Evolutionary conservation across 345 rosid species (phyloP).

Genomic region (Eucalyptus erythrocorys): DNA sequence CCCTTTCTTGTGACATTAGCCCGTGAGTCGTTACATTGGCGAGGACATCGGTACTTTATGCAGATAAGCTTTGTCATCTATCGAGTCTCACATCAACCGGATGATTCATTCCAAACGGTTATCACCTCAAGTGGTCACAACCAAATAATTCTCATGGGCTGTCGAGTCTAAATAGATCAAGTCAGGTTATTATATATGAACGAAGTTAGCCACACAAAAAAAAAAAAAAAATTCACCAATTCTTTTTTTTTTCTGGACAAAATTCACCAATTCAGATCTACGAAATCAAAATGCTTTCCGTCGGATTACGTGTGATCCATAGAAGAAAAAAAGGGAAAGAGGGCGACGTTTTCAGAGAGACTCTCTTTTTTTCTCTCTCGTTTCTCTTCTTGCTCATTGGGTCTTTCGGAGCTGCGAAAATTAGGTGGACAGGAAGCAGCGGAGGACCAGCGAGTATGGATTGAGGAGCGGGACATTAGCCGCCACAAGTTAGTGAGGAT

Average conservation of each 20-base stretch:
- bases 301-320: not conserved
- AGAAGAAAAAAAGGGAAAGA: not conserved
- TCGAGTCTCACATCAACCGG: not conserved
- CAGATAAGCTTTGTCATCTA: fast-evolving
- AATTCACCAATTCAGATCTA: not conserved
- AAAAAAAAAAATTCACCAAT: not conserved
- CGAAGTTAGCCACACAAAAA: too few relatives aligned
- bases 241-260: too few relatives aligned
- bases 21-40: too few relatives aligned
- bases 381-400: not conserved
- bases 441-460: not conserved
- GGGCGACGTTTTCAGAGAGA: not conserved
- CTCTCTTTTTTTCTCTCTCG: too few relatives aligned
- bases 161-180: not conserved
- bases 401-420: not conserved
- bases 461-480: not conserved
- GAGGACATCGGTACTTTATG: not conserved
- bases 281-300: not conserved
- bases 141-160: not conserved
- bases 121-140: not conserved
- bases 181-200: not conserved
- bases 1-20: not conserved
- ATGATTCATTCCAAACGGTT: not conserved
- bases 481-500: not conserved
- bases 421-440: not conserved